These are phyloP conservation scores for Dendrostoma leiphaemia DNA, from an alignment of 2,329 filamentous ascomycete genomes.

Conservation along the genomic window DNA sequence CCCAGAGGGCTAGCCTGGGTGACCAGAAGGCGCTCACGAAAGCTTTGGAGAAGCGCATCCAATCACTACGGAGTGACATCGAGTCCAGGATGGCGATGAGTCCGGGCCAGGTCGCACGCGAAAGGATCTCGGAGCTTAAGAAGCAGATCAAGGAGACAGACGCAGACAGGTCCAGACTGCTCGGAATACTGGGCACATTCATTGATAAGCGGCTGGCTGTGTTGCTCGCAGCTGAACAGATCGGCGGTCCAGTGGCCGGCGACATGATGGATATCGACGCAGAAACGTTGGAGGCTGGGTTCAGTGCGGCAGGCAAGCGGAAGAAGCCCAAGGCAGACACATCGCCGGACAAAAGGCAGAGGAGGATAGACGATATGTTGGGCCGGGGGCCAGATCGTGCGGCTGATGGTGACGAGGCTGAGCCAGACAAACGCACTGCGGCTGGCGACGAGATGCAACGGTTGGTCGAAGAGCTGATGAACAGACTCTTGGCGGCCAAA, in stretches of 20 bases:
- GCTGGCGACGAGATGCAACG: constrained; percentile 57
- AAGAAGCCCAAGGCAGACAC: constrained; percentile 44
- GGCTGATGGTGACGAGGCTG: constrained; percentile 27
- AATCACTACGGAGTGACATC: constrained; percentile 55
- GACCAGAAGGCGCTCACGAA: constrained; percentile 56
- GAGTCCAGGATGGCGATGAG: constrained; percentile 56
- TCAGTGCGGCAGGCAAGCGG: constrained; percentile 57
- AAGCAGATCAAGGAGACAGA: constrained; percentile 60
- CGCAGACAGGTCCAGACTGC: constrained; percentile 57
- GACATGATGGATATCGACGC: constrained; percentile 65
- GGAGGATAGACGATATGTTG: constrained; percentile 65
- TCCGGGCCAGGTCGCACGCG: constrained; percentile 59
- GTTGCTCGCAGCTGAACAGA: constrained; percentile 79
- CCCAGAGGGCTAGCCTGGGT: constrained; percentile 47
- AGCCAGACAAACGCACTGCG: constrained; percentile 46
- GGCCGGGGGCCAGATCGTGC: constrained; percentile 31
- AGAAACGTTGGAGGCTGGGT: constrained; percentile 58
- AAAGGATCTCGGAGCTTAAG: constrained; percentile 60
- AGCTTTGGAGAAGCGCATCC: constrained; percentile 56
- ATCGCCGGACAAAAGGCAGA: constrained; percentile 48
- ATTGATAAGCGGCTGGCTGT: constrained; percentile 67
- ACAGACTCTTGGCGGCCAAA: constrained; percentile 52
- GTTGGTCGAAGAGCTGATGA: constrained; percentile 60
- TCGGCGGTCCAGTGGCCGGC: constrained; percentile 80
- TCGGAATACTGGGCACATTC: constrained; percentile 66